Base-by-base conservation (phyloP, 306 rosid species). In the Glycine latifolia region DNA sequence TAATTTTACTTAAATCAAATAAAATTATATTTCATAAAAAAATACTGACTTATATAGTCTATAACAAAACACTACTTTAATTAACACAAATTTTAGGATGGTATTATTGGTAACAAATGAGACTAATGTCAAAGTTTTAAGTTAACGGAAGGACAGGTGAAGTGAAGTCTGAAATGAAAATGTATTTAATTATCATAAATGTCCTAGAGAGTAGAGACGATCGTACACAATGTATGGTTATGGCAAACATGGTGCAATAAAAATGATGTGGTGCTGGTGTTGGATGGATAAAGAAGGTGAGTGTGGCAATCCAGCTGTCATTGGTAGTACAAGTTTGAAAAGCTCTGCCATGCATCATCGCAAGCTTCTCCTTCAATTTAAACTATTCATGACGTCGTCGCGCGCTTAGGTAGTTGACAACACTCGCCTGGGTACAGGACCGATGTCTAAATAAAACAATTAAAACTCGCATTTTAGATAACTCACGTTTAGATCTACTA, bases 281-380 rank as follows among this genome's bases (percentile, higher is more conserved):
- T 79, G 33, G 33, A 4, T 0, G 0, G 5, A 0, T 47, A 81
- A 86, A 87, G 89, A 90, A 87, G 88, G 85, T 65, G 77, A n/a
- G n/a, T 11, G 76, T 58, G 47, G 35, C n/a, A 17, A 76, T 70
- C 88, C 88, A 89, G 91, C 53, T 90, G 97, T 87, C 86, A 79
- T 71, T 37, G 82, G 37, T 44, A 6, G 55, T 48, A 52, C 8
- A 67, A 26, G 54, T 61, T 76, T 54, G 15, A 37, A 68, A 65
- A 39, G 2, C 16, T 49, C 59, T 70, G 61, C 79, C 39, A 68
- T 79, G 58, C 56, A 75, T 50, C 58, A 20, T 59, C 58, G 8
- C 76, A 41, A 31, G 77, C 75, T 20, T 73, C 69, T 26, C 7
- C 53, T 33, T 11, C 41, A 43, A 37, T 12, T 13, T 37, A 1